Base-by-base conservation (phyloP, 2,329 filamentous ascomycete species). In the Hypoxylon sp. region DNA sequence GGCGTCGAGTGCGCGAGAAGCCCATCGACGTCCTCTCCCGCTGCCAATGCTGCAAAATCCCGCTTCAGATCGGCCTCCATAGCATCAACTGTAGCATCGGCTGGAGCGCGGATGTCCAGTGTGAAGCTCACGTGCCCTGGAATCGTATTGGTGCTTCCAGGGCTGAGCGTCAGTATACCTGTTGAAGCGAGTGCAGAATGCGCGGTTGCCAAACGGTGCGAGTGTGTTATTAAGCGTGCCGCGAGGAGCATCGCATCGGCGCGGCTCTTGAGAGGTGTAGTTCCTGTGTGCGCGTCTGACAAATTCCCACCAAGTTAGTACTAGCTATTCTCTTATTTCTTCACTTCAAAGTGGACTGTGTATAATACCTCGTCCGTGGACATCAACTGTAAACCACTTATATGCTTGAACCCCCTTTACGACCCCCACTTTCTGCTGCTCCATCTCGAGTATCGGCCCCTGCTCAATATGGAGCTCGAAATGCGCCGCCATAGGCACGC, bases 401-500 rank as follows among this genome's bases (percentile, higher is more conserved):
- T 92, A 93, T 4, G 90, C 90, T 76, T 94, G 91, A 1, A 92
- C 91, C 2, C 91, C 91, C 32, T 86, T 85, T 3, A 94, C 92
- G 5, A 92, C 85, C 21, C 90, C 90, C 56, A 95, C 85, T 59
- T 89, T 89, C 70, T 89, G 85, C 25, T 84, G 80, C 28, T 86
- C 83, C 14, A 84, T 84, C 74, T 94, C 89, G 0, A 97, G 84
- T 34, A 93, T 87, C 0, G 92, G 92, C 0, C 92, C 92, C 77
- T 97, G 93, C 77, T 97, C 93, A 58, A 95, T 95, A 75, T 96
- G 93, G 9, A 96, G 84, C 78, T 95, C 92, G 74, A 95, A 94
- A 77, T 95, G 92, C 0, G 91, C 92, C 0, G 87, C 90, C 79
- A 94, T 88, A 0, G 90, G 91, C 14, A 85, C 87, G 32, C 83